These are phyloP conservation scores for Phaeosphaeriaceae sp. DNA, from an alignment of 2,329 filamentous ascomycete genomes.

Conservation along the genomic window DNA sequence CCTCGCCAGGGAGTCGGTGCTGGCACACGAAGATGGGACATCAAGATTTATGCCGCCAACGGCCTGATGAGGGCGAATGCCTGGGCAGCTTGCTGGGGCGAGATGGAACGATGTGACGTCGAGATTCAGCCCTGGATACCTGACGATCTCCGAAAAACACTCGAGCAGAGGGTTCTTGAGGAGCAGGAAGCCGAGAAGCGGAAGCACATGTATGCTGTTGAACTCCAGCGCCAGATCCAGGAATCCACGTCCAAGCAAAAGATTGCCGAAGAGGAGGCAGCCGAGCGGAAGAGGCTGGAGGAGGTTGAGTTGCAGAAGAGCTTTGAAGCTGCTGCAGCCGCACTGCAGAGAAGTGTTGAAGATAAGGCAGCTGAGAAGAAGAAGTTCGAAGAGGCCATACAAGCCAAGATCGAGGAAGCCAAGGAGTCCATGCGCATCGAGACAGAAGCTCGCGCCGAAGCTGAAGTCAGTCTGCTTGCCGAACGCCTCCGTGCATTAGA, in stretches of 20 bases:
- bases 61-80: constrained; percentile 90
- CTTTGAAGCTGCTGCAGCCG: constrained; percentile 35
- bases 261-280: constrained; percentile 35
- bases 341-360: constrained; percentile 33
- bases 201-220: constrained; percentile 38
- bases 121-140: constrained; percentile 82
- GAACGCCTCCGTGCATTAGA: constrained; percentile 41
- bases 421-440: constrained; percentile 43
- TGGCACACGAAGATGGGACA: constrained; percentile 68
- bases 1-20: constrained; percentile 44
- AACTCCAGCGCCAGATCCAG: constrained; percentile 40
- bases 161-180: constrained; percentile 61
- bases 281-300: constrained; percentile 30
- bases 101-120: constrained; percentile 98
- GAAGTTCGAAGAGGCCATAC: constrained; percentile 33
- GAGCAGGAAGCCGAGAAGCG: constrained; percentile 42
- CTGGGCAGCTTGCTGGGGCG: constrained; percentile 92
- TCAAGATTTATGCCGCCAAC: constrained; percentile 94
- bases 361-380: constrained; percentile 37
- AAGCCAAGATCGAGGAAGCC: constrained; percentile 39
- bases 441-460: constrained; percentile 36
- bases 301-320: constrained; percentile 35
- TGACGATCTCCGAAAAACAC: constrained; percentile 63
- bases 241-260: constrained; percentile 40
- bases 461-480: constrained; percentile 36